Percentiles rank a stretch among this genome's conserved stretches.
Evolutionary conservation across 2,329 filamentous ascomycete genomes (phyloP).

Genomic region (Cadophora gregata): DNA sequence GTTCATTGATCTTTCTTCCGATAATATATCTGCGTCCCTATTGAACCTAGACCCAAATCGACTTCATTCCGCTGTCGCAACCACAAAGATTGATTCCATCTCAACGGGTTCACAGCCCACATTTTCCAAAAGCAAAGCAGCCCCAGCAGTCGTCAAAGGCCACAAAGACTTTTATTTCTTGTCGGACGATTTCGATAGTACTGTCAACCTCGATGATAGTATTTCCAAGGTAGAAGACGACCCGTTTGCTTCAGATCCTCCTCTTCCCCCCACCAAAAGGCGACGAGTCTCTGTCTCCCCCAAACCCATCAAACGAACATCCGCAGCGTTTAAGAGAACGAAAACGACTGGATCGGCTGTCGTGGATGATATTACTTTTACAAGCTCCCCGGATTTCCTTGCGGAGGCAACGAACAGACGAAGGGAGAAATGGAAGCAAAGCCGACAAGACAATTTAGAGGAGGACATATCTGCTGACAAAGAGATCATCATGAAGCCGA

Average conservation of each 20-base stretch:
- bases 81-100: not conserved
- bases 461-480: slow-evolving; percentile 21
- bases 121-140: not conserved
- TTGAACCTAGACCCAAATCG: not conserved
- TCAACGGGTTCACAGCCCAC: not conserved
- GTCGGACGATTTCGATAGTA: slow-evolving; percentile 32
- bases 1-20: slow-evolving; percentile 11
- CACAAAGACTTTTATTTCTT: slow-evolving; percentile 22
- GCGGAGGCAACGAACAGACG: slow-evolving; percentile 29
- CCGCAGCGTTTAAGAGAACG: slow-evolving; percentile 44
- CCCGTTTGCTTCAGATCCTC: slow-evolving; percentile 30
- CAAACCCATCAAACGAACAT: slow-evolving; percentile 16
- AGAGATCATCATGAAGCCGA: not conserved
- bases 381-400: slow-evolving; percentile 41
- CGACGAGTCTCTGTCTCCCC: slow-evolving; percentile 38
- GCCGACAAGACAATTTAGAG: slow-evolving; percentile 25
- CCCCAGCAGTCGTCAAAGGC: not conserved
- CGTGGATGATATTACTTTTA: slow-evolving; percentile 39
- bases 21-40: not conserved
- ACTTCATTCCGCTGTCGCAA: not conserved
- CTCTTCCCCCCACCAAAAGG: slow-evolving; percentile 42
- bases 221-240: slow-evolving; percentile 36
- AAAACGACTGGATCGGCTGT: slow-evolving; percentile 42
- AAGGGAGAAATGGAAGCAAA: slow-evolving; percentile 25
- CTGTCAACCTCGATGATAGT: slow-evolving; percentile 19